Base-by-base conservation (phyloP, 2,329 filamentous ascomycete species). In the Ramichloridium luteum region DNA sequence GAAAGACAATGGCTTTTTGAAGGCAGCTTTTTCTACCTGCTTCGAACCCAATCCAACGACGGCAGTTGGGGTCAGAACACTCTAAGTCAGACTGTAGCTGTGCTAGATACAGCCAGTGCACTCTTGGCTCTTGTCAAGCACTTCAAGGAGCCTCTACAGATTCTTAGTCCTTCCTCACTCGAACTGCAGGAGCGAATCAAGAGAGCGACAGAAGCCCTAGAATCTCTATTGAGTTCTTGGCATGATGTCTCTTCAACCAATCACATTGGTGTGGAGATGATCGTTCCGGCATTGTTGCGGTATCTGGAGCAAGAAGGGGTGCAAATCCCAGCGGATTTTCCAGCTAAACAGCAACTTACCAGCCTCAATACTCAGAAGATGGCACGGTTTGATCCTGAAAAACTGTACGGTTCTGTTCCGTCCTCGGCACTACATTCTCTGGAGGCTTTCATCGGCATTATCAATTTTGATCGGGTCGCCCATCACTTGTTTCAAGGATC, bases 41-140 rank as follows among this genome's bases (percentile, higher is more conserved):
- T 28, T n/a, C 26, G 26, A 28, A 28, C 26, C 15, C 26, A 28
- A 13, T n/a, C n/a, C n/a, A n/a, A n/a, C n/a, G n/a, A n/a, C n/a
- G 26, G 13, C 5, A 28, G 11, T 14, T 28, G 26, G 26, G 10
- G 10, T 14, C 13, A 13, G 12, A 14, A 28, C 26, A 28, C 10
- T 14, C 10, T 13, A 9, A 13, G 12, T 14, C 26, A 28, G 26
- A 28, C 26, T 14, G 26, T 28, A 11, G 26, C 26, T 10, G 15
- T 28, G 13, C 26, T 28, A 13, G 13, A 6, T 14, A n/a, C 26
- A 6, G 13, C 26, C 13, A 14, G 12, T n/a, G 26, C 12, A n/a
- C 26, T 28, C 3, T 14, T 28, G 26, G 26, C 26, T n/a, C 26
- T 28, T 14, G 13, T 28, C 12, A 3, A 6, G 15, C 26, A 28